phyloP scores from a whole-genome alignment of 1,284 basidiomycete species.

The Moesziomyces parantarcticus region DNA sequence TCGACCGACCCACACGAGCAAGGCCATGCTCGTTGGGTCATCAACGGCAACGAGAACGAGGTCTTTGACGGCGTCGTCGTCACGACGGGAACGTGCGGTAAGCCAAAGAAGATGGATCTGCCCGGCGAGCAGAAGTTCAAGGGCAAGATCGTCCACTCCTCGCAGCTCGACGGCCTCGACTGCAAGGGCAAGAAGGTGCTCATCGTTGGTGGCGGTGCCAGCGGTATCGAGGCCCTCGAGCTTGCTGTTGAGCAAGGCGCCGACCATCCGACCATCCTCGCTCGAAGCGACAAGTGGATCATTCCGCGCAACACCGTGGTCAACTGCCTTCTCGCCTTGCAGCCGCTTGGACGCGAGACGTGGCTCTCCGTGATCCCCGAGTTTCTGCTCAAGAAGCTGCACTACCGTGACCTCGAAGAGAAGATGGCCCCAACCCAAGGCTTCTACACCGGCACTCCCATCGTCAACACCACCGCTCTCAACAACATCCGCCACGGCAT shows the following conservation, averaged over 20 bases:
- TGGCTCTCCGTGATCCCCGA: conserved; percentile 70
- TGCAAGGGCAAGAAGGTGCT: conserved; percentile 70
- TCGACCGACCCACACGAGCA: conserved; percentile 66
- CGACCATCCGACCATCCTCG: conserved; percentile 71
- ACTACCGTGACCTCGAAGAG: conserved; percentile 73
- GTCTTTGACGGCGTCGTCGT: conserved; percentile 75
- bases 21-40: conserved; percentile 72
- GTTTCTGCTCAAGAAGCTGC: conserved; percentile 71
- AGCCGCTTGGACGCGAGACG: conserved; percentile 73
- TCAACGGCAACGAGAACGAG: conserved; percentile 68
- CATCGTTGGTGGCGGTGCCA: conserved; percentile 74
- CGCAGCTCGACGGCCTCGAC: conserved; percentile 71
- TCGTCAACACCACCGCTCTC: conserved; percentile 75
- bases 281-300: conserved; percentile 67
- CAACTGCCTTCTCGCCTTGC: conserved; percentile 73
- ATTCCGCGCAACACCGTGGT: conserved; percentile 71
- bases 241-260: conserved; percentile 69
- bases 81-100: conserved; percentile 73
- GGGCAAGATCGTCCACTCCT: conserved; percentile 73
- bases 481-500: conserved; percentile 71
- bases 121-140: conserved; percentile 71
- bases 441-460: conserved; percentile 65
- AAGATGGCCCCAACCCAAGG: conserved; percentile 64
- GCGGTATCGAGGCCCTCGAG: conserved; percentile 76
- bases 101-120: conserved; percentile 72